phyloP scores from a whole-genome alignment of 148 eudicot genomes.

The Nepenthes gracilis region DNA sequence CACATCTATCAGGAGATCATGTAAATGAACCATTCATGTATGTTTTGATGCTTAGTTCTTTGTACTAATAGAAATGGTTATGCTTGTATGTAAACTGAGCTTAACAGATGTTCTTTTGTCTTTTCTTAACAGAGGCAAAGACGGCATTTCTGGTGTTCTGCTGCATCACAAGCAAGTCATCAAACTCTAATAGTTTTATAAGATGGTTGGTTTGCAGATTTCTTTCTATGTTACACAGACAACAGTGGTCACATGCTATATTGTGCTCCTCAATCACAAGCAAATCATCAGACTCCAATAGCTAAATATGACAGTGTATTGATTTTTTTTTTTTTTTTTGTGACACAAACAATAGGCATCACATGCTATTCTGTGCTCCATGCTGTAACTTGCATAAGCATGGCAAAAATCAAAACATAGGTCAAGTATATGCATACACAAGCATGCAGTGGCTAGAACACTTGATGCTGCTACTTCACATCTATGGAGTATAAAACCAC shows the following conservation, averaged over 20 bases:
- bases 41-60: constrained; percentile 6
- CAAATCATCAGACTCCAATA: not conserved
- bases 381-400: no score
- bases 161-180: constrained; percentile 96
- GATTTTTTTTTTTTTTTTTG: no score
- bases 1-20: constrained; percentile 92
- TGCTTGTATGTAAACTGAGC: not conserved
- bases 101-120: constrained; percentile 8
- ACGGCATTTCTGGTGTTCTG: constrained; percentile 94
- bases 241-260: constrained; percentile 1
- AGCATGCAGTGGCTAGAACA: no score
- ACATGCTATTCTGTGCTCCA: no score
- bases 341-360: no score
- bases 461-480: no score
- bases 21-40: constrained; percentile 95
- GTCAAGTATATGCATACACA: no score
- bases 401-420: no score
- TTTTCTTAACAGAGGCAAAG: constrained; percentile 56
- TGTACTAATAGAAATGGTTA: not conserved
- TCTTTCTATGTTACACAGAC: constrained; percentile 2
- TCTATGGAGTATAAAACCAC: no score
- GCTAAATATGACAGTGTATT: no score
- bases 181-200: constrained; percentile 26
- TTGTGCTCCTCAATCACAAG: not conserved
- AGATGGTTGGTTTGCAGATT: constrained; percentile 28